These are phyloP conservation scores for Fomitopsis pulvina DNA, from an alignment of 768 basidiomycete species.

Conservation along the genomic window DNA sequence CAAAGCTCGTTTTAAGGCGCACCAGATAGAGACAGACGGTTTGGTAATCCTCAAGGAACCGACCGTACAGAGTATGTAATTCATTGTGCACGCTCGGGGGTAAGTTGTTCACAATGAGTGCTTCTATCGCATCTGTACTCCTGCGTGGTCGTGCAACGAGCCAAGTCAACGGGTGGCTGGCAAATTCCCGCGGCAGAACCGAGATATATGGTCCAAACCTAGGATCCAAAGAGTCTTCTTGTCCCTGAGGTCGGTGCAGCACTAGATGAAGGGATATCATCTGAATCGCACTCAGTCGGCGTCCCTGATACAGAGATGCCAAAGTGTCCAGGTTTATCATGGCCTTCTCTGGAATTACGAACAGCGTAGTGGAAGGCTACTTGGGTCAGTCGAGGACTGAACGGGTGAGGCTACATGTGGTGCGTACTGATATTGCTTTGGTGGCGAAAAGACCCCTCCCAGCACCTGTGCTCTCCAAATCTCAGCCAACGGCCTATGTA, in stretches of 20 bases:
- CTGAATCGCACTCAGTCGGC: slow-evolving; percentile 58
- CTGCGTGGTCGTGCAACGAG: slow-evolving; percentile 25
- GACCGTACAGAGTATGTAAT: slow-evolving; percentile 35
- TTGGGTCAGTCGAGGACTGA: not conserved
- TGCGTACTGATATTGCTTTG: slow-evolving; percentile 35
- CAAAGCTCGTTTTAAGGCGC: slow-evolving; percentile 13
- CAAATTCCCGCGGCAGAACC: slow-evolving; percentile 66
- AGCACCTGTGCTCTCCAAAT: slow-evolving; percentile 33
- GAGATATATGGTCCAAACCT: slow-evolving; percentile 74
- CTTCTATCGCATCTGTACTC: not conserved
- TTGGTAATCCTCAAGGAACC: slow-evolving; percentile 57
- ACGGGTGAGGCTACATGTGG: not conserved
- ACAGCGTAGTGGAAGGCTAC: slow-evolving; percentile 50
- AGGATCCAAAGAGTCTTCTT: slow-evolving; percentile 42
- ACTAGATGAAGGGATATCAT: slow-evolving; percentile 76
- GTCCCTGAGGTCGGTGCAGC: slow-evolving; percentile 48
- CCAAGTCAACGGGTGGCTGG: slow-evolving; percentile 82
- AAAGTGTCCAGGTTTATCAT: slow-evolving; percentile 74
- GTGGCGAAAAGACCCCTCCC: slow-evolving; percentile 67
- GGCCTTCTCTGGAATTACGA: slow-evolving; percentile 63
- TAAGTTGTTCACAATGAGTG: slow-evolving; percentile 33
- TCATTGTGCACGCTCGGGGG: slow-evolving; percentile 40
- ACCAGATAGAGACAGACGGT: slow-evolving; percentile 48
- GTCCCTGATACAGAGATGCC: slow-evolving; percentile 38
- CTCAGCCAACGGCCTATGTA: too few species aligned